Conservation (phyloP, 208 protist species). For the Phytomonas serpens region DNA sequence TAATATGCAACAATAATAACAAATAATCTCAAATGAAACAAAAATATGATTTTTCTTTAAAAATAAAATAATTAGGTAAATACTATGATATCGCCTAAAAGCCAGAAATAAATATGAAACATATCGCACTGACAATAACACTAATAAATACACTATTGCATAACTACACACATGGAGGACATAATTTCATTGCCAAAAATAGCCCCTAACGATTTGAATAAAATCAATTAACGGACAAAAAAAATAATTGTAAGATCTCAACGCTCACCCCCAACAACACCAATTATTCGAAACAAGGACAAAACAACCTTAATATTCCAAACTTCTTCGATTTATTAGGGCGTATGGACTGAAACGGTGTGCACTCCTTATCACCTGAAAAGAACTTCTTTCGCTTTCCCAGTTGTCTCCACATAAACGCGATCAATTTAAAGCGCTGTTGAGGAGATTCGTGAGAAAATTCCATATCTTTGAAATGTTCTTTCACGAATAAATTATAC, state of each 20-base stretch:
- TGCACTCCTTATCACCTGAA: neutral
- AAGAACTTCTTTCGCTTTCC: neutral
- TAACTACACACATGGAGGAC: neutral
- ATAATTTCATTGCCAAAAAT: neutral
- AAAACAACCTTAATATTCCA: neutral
- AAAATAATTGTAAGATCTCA: neutral
- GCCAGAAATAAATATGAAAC: neutral
- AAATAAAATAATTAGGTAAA: neutral
- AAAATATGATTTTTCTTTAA: neutral
- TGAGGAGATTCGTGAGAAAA: neutral
- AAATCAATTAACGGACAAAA: neutral
- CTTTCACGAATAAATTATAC: neutral
- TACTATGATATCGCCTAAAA: neutral
- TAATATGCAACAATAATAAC: neutral
- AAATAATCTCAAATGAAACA: conserved; percentile 2
- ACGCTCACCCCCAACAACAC: neutral
- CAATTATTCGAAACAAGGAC: neutral
- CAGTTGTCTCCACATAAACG: neutral
- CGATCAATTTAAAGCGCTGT: neutral
- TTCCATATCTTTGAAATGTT: neutral
- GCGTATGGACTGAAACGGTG: neutral
- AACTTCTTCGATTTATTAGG: neutral
- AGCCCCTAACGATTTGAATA: neutral
- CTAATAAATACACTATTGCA: neutral
- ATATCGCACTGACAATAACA: neutral